Evolutionary conservation across 257 asterid species (phyloP).

Genomic region (Leonotis leonurus): DNA sequence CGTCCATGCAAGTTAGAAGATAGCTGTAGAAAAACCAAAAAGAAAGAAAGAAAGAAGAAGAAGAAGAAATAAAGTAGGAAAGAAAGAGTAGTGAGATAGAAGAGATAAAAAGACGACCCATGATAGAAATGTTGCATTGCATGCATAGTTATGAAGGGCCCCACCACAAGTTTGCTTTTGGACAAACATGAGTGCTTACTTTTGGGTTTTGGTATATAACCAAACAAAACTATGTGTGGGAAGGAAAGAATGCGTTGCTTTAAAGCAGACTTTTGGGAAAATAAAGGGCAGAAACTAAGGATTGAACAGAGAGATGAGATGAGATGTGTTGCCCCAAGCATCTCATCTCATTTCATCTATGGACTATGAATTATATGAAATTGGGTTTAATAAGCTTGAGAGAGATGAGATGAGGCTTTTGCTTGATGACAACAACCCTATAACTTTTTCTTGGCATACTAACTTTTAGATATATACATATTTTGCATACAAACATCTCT

Average conservation of each 20-base stretch:
- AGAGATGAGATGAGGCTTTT: constrained; percentile 28
- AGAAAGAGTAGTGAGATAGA: neutral
- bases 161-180: constrained; percentile 51
- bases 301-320: constrained; percentile 11
- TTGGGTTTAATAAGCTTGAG: constrained; percentile 21
- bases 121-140: constrained; percentile 22
- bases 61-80: too few relatives aligned
- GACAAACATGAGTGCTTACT: constrained; percentile 63
- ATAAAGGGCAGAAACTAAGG: neutral
- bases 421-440: constrained; percentile 32
- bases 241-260: constrained; percentile 66
- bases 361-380: too few relatives aligned
- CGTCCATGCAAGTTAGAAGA: constrained; percentile 35
- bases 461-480: constrained; percentile 15
- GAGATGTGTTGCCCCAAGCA: too few relatives aligned
- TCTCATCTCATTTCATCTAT: too few relatives aligned
- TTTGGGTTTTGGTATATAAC: constrained; percentile 46
- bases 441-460: constrained; percentile 30
- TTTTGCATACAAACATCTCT: too few relatives aligned
- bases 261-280: constrained; percentile 41
- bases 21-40: neutral
- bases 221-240: constrained; percentile 51
- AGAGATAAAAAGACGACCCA: constrained; percentile 15
- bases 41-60: too few relatives aligned
- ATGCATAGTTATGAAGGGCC: constrained; percentile 39